phyloP scores from a whole-genome alignment of 106 monocot genomes.

The Alisma plantagoaquatica region DNA sequence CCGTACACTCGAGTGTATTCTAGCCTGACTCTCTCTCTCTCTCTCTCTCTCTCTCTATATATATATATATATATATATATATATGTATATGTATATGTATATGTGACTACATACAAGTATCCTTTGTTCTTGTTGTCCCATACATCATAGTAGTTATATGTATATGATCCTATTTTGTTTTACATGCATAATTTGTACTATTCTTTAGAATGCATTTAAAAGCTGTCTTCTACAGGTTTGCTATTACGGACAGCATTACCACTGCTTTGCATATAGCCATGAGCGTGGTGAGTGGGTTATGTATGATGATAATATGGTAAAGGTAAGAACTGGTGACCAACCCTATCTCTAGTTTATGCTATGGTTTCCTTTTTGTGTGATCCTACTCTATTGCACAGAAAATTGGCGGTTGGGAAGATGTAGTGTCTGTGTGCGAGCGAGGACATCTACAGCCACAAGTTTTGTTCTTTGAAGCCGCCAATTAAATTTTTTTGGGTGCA shows the following conservation, averaged over 20 bases:
- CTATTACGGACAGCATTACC: conserved; percentile 91
- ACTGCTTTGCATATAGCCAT: conserved; percentile 62
- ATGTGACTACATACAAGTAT: no score
- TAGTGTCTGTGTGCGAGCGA: conserved; percentile 49
- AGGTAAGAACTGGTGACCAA: conserved; percentile 27
- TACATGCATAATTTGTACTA: background rate
- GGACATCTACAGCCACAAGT: conserved; percentile 89
- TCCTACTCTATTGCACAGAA: conserved; percentile 24
- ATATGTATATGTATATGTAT: no score
- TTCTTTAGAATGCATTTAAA: no score
- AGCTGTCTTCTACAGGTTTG: conserved; percentile 87
- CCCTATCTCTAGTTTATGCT: background rate
- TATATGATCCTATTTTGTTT: no score
- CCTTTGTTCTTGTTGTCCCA: no score
- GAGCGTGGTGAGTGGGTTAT: conserved; percentile 60
- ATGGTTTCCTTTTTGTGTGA: background rate
- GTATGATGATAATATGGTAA: conserved; percentile 84
- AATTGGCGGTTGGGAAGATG: conserved; percentile 66
- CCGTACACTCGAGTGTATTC: no score
- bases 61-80: no score
- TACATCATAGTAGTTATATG: no score
- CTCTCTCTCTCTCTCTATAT: no score
- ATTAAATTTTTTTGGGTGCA: conserved; percentile 21
- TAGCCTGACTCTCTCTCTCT: no score
- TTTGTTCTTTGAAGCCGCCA: conserved; percentile 63